Evolutionary conservation across 352 stramenopile species (phyloP), one percentile per base, ranked within the genome.

Genomic region (Pythium utonaiense): DNA sequence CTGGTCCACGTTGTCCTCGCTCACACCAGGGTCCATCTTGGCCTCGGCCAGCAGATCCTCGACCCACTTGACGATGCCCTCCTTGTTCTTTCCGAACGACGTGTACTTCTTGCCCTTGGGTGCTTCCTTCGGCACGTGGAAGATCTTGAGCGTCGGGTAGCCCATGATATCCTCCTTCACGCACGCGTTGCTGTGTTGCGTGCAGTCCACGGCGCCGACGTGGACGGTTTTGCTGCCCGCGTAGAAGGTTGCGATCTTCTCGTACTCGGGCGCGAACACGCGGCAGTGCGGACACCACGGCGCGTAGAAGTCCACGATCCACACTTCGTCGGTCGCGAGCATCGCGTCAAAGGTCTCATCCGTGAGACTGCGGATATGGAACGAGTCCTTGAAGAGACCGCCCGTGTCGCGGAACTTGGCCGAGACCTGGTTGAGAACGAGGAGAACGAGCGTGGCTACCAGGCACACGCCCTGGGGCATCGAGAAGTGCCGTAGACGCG

Each of bases 261-360:
- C 86, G 69, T 74, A 83, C 45, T 85, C 72, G 6, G 86, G 83
- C 44, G 86, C 86, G 40, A 95, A 91, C 28, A 87, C 53, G 55
- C 77, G 77, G 60, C 84, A 95, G 62, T 95, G 86, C 24, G 80
- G 80, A 59, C 86, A 95, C 86, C 83, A 93, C 8, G 86, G 82
- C 36, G 86, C 75, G 67, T 95, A 95, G 60, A 91, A 95, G 60
- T 95, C 83, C 27, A 95, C 73, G 40, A 93, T 49, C 83, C 83
- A 93, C 24, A 91, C 78, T 2, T 71, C 72, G 61, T 80, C 51
- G 6, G 75, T 78, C 42, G 67, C 7, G 62, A 78, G 56, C 64
- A 85, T 77, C 10, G 59, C 57, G n/a, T 69, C 64, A 56, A 80
- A 89, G 49, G 47, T 75, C 45, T 66, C 53, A 9, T 60, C 25